Conservation (phyloP, 139 green algal species). For the Chlorella sp. region DNA sequence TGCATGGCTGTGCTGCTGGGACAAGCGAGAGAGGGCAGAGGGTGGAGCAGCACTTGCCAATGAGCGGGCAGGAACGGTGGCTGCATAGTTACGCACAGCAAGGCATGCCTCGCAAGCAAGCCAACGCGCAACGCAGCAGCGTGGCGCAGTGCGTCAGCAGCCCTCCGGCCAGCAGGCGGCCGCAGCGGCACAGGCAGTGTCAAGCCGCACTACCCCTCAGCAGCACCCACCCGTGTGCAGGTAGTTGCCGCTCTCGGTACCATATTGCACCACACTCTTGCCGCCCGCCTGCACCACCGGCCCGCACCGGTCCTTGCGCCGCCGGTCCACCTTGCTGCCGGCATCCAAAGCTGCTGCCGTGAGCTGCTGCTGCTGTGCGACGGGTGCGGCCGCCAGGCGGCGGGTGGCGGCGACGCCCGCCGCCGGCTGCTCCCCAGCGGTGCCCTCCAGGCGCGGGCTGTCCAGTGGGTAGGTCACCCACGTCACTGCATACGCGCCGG, state of each 20-base stretch:
- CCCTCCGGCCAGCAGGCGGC: too few relatives aligned
- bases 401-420: not conserved
- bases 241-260: not conserved
- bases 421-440: not conserved
- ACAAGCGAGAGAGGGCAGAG: too few relatives aligned
- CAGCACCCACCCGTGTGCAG: not conserved
- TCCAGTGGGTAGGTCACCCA: constrained; percentile 51
- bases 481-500: constrained; percentile 34
- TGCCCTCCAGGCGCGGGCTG: not conserved
- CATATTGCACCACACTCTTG: constrained; percentile 31
- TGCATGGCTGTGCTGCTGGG: too few relatives aligned
- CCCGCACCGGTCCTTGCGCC: not conserved
- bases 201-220: too few relatives aligned
- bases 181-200: not conserved
- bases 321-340: not conserved
- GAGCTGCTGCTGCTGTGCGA: not conserved
- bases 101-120: not conserved
- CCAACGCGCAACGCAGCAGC: not conserved
- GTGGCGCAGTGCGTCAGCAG: not conserved
- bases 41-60: too few relatives aligned
- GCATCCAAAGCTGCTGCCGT: not conserved
- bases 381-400: not conserved
- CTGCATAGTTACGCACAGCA: too few relatives aligned
- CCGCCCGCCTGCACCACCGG: not conserved
- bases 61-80: too few relatives aligned